Percentiles rank a stretch among this genome's conserved stretches.
Conservation (phyloP, 257 asterid species). For the Coffea eugenioides region DNA sequence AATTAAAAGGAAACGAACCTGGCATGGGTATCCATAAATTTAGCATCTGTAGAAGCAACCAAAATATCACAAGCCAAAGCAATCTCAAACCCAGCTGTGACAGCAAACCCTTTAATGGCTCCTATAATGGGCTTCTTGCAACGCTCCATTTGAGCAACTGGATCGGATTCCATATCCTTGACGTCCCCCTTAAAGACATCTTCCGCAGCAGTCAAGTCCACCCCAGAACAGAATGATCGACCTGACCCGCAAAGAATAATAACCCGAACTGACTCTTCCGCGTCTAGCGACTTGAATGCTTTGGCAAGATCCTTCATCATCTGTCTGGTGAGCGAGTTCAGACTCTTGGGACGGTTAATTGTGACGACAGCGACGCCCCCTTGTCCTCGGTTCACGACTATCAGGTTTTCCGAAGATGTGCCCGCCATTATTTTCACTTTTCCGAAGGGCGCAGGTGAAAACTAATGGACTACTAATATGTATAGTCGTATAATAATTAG, state of each 20-base stretch:
- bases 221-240: constrained; percentile 91
- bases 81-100: constrained; percentile 97
- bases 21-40: constrained; percentile 94
- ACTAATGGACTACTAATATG: too few relatives aligned
- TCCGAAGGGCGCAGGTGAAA: too few relatives aligned
- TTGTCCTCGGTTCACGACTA: constrained; percentile 47
- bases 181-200: constrained; percentile 88
- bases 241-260: constrained; percentile 73
- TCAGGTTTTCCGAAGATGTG: constrained; percentile 58
- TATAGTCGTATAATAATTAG: too few relatives aligned
- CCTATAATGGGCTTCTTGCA: constrained; percentile 87
- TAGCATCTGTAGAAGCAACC: constrained; percentile 84
- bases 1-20: constrained; percentile 31
- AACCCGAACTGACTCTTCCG: constrained; percentile 68
- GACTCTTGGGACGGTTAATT: constrained; percentile 83
- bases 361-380: constrained; percentile 61
- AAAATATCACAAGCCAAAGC: constrained; percentile 85
- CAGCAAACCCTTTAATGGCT: constrained; percentile 82
- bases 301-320: constrained; percentile 70
- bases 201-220: constrained; percentile 87
- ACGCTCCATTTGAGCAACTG: constrained; percentile 85
- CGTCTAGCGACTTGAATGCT: constrained; percentile 48
- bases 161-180: constrained; percentile 69
- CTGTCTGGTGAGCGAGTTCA: constrained; percentile 65
- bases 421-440: constrained; percentile 32